Conservation (phyloP, 2,329 filamentous ascomycete genomes). For the Pestalotiopsis sp. region DNA sequence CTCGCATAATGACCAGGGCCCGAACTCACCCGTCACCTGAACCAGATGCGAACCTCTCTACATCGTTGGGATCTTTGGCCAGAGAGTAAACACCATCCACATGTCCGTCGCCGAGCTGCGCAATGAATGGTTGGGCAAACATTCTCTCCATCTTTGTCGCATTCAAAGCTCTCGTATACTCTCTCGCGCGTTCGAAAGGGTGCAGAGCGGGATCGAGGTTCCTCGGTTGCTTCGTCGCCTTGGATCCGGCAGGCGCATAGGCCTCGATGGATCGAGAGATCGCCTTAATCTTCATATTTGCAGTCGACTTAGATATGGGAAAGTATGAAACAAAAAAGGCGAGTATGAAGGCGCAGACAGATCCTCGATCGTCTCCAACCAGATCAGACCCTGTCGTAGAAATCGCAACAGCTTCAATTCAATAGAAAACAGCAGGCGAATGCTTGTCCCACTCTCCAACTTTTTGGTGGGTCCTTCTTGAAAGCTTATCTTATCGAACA, state of each 20-base stretch:
- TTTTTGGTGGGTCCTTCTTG: constrained; percentile 13
- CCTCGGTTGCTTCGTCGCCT: constrained; percentile 66
- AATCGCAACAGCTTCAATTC: neutral
- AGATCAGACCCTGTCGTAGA: neutral
- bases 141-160: constrained; percentile 43
- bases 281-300: constrained; percentile 61
- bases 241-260: constrained; percentile 68
- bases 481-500: constrained; percentile 11
- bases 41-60: constrained; percentile 78
- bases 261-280: constrained; percentile 67
- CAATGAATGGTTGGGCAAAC: constrained; percentile 77
- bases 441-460: constrained; percentile 11
- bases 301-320: neutral
- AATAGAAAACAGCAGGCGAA: neutral
- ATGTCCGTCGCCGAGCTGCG: constrained; percentile 85
- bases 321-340: neutral
- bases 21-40: constrained; percentile 65
- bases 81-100: constrained; percentile 88
- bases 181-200: constrained; percentile 87
- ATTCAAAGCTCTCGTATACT: constrained; percentile 70
- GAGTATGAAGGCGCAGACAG: neutral
- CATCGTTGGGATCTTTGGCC: constrained; percentile 76
- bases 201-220: constrained; percentile 77
- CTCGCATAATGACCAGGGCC: constrained; percentile 36
- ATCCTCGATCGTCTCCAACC: neutral